These are phyloP conservation scores for Fusarium tupiense DNA, from an alignment of 2,329 filamentous ascomycete species.

Conservation along the genomic window DNA sequence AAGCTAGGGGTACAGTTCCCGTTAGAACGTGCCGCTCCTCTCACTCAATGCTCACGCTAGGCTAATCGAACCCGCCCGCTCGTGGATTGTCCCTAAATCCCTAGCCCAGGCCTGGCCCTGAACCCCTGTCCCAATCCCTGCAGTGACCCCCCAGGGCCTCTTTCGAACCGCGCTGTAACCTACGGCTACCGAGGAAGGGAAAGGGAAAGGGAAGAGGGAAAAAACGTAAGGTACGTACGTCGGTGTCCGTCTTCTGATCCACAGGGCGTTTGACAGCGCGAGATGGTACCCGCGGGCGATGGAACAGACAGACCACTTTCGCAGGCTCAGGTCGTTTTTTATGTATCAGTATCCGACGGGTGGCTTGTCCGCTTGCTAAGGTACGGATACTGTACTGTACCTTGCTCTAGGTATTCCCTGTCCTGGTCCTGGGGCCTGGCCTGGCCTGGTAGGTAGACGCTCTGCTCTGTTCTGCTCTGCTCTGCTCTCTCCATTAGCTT, in stretches of 20 bases:
- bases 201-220: not conserved
- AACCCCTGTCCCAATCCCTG: constrained; percentile 31
- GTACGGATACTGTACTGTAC: not conserved
- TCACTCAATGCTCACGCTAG: constrained; percentile 21
- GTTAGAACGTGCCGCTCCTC: constrained; percentile 3
- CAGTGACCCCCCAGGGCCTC: constrained; percentile 20
- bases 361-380: constrained; percentile 18
- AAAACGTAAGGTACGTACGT: not conserved
- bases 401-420: not conserved
- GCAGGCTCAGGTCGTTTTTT: not conserved
- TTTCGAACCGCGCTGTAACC: not conserved
- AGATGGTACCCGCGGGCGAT: constrained; percentile 6
- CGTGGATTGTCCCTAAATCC: constrained; percentile 26
- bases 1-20: constrained; percentile 14
- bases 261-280: constrained; percentile 30
- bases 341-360: constrained; percentile 24
- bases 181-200: constrained; percentile 11
- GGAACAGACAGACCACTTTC: not conserved
- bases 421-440: not conserved
- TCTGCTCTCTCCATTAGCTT: not conserved
- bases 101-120: constrained; percentile 4
- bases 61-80: constrained; percentile 25
- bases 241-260: constrained; percentile 33
- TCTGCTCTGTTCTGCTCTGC: not conserved
- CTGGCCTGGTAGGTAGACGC: not conserved